phyloP scores from a whole-genome alignment of 768 basidiomycete genomes.

The Scleroderma citrinum region DNA sequence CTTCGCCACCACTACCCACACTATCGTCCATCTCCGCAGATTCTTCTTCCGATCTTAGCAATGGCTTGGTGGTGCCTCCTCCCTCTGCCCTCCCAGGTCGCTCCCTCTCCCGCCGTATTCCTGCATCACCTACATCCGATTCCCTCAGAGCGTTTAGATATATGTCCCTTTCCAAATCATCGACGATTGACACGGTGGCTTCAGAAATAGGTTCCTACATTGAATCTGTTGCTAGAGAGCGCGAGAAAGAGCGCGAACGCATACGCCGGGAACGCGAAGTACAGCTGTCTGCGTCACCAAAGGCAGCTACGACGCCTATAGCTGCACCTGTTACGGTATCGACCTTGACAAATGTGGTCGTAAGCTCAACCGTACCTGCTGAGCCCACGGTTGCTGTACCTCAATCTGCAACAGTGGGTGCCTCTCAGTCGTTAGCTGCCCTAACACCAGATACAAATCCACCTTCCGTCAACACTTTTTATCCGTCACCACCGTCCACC shows the following conservation, averaged over 20 bases:
- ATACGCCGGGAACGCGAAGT: constrained; percentile 61
- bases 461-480: constrained; percentile 37
- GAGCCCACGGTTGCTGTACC: constrained; percentile 11
- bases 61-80: not conserved
- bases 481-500: constrained; percentile 59
- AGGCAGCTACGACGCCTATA: constrained; percentile 17
- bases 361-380: constrained; percentile 9
- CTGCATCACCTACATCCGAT: constrained; percentile 34
- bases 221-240: constrained; percentile 67
- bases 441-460: constrained; percentile 16
- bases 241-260: constrained; percentile 73
- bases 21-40: constrained; percentile 27
- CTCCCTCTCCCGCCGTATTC: constrained; percentile 28
- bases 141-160: constrained; percentile 40
- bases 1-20: constrained; percentile 39
- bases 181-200: constrained; percentile 49
- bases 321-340: constrained; percentile 9
- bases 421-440: constrained; percentile 8
- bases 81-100: constrained; percentile 14
- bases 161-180: constrained; percentile 46
- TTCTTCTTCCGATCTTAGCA: constrained; percentile 12
- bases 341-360: constrained; percentile 8
- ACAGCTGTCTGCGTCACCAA: constrained; percentile 24
- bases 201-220: constrained; percentile 64
- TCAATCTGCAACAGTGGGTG: constrained; percentile 13